phyloP scores from a whole-genome alignment of 768 basidiomycete species.

The Cytidiella melzeri region DNA sequence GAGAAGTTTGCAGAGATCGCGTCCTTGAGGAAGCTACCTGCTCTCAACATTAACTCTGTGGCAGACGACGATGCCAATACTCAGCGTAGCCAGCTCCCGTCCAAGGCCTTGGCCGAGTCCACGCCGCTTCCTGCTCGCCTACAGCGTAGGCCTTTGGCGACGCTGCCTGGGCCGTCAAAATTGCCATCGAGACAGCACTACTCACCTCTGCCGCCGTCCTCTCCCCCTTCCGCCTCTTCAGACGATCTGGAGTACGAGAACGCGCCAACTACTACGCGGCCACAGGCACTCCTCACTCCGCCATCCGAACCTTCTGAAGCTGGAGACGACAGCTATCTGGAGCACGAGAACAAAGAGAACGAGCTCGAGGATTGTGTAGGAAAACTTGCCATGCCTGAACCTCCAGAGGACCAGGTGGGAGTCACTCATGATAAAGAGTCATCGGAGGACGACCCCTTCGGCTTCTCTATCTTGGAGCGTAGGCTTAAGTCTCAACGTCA shows the following conservation, averaged over 20 bases:
- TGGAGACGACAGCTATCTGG: no score
- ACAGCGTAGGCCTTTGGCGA: not conserved
- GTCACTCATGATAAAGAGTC: not conserved
- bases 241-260: slow-evolving; percentile 4
- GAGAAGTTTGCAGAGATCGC: slow-evolving; percentile 3
- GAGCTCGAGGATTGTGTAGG: slow-evolving; percentile 7
- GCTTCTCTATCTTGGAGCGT: slow-evolving; percentile 21
- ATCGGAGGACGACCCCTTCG: slow-evolving; percentile 23
- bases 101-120: not conserved
- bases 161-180: slow-evolving; percentile 4
- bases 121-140: not conserved
- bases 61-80: not conserved
- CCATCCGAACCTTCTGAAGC: slow-evolving; percentile 2
- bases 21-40: slow-evolving; percentile 3
- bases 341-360: slow-evolving; percentile 1
- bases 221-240: slow-evolving; percentile 17
- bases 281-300: not conserved
- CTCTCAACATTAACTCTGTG: slow-evolving; percentile 9
- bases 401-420: not conserved
- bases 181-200: slow-evolving; percentile 6
- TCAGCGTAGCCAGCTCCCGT: not conserved
- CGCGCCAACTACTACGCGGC: not conserved
- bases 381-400: not conserved
- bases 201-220: slow-evolving; percentile 24
- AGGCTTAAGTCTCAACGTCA: slow-evolving; percentile 18